Evolutionary conservation across 1,139 yeast genomes (phyloP).

Genomic region (Sugiyamaella neomexicana): DNA sequence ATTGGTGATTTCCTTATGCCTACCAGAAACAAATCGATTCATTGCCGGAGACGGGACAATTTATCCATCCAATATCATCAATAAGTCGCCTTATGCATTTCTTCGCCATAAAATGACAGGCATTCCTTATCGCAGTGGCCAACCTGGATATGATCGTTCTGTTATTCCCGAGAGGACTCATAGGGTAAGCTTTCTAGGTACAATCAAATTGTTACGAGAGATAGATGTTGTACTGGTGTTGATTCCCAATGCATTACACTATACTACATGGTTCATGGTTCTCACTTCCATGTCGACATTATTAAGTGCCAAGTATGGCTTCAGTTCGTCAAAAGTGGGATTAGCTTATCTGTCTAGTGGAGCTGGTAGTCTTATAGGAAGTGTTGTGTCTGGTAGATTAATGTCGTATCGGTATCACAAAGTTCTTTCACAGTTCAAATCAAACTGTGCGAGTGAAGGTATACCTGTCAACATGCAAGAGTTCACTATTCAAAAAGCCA

Average conservation of each 20-base stretch:
- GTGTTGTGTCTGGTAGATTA: constrained; percentile 39
- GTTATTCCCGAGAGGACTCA: constrained; percentile 37
- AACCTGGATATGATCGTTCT: constrained; percentile 29
- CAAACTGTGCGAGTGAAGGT: constrained; percentile 45
- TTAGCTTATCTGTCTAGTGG: constrained; percentile 52
- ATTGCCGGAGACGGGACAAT: constrained; percentile 69
- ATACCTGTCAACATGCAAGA: constrained; percentile 38
- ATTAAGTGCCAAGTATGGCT: constrained; percentile 50
- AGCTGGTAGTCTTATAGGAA: constrained; percentile 41
- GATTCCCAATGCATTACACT: constrained; percentile 60
- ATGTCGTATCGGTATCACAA: constrained; percentile 37
- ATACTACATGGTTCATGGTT: constrained; percentile 68
- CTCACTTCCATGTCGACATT: constrained; percentile 63
- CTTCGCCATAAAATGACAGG: constrained; percentile 25
- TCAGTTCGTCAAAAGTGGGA: constrained; percentile 58
- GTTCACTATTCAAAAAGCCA: constrained; percentile 52
- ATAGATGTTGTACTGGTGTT: constrained; percentile 43
- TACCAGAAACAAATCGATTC: constrained; percentile 73
- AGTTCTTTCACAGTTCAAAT: constrained; percentile 22
- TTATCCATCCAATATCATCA: constrained; percentile 45
- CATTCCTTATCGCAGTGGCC: constrained; percentile 22
- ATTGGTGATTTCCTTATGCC: constrained; percentile 33
- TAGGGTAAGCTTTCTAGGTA: constrained; percentile 42
- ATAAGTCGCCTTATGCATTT: constrained; percentile 46
- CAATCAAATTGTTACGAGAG: constrained; percentile 38